Evolutionary conservation across 1,284 basidiomycete genomes (phyloP).

Genomic region (Cryptococcus sp.): DNA sequence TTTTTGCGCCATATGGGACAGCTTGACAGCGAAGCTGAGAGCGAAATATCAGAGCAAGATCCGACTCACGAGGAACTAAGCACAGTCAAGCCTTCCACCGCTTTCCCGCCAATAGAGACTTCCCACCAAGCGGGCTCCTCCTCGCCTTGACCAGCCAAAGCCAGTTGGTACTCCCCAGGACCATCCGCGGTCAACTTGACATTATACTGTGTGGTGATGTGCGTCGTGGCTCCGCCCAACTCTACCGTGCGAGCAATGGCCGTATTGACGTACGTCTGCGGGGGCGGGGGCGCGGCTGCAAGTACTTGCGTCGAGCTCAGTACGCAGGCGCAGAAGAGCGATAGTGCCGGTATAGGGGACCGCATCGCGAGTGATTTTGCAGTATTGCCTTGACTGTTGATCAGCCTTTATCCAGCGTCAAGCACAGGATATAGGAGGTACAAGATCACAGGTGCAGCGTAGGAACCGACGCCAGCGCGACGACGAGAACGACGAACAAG

Average conservation of each 20-base stretch:
- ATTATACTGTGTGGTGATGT: conserved; percentile 83
- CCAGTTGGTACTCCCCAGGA: conserved; percentile 68
- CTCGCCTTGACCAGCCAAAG: conserved; percentile 66
- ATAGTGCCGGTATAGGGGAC: conserved; percentile 3
- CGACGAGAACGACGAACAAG: too few relatives aligned
- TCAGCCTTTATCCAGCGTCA: too few relatives aligned
- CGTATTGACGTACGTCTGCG: conserved; percentile 72
- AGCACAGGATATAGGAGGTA: too few relatives aligned
- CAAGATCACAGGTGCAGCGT: too few relatives aligned
- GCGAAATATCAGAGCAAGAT: not conserved
- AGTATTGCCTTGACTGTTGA: too few relatives aligned
- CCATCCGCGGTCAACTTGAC: conserved; percentile 69
- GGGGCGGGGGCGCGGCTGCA: conserved; percentile 15
- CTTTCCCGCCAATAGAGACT: conserved; percentile 62
- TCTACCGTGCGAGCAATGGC: conserved; percentile 83
- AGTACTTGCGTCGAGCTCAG: not conserved
- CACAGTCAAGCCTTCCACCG: conserved; percentile 56
- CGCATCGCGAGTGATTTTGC: conserved; percentile 7
- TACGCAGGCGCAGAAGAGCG: conserved; percentile 10
- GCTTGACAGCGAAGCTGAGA: not conserved
- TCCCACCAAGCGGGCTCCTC: conserved; percentile 75
- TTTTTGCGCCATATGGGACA: not conserved
- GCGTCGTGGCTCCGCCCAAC: conserved; percentile 79
- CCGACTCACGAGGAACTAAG: conserved; percentile 28
- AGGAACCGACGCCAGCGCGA: too few relatives aligned